Conservation (phyloP, 805 yeast species). For the Ogataea trehalophila region DNA sequence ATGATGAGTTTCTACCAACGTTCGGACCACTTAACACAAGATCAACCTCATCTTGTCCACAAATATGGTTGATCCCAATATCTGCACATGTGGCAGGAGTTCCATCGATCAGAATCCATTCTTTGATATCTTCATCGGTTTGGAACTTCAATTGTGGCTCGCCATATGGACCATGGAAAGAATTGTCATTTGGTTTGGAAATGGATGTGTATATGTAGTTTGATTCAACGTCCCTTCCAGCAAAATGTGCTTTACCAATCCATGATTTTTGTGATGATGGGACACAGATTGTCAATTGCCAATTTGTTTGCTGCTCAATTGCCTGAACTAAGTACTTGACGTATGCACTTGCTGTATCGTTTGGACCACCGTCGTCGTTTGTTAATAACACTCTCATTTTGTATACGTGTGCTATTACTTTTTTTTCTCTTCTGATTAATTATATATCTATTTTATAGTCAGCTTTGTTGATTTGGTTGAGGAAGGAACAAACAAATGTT, state of each 20-base stretch:
- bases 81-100: constrained; percentile 97
- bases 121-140: constrained; percentile 45
- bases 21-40: constrained; percentile 93
- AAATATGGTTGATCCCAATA: constrained; percentile 75
- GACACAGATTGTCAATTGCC: constrained; percentile 81
- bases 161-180: constrained; percentile 65
- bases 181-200: constrained; percentile 40
- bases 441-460: neutral
- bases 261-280: constrained; percentile 88
- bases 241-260: constrained; percentile 97
- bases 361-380: constrained; percentile 93
- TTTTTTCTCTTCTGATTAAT: neutral
- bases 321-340: constrained; percentile 76
- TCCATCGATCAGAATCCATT: constrained; percentile 85
- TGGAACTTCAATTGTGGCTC: constrained; percentile 39
- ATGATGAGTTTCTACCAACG: constrained; percentile 88
- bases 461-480: neutral
- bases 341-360: constrained; percentile 76
- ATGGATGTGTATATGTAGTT: constrained; percentile 60
- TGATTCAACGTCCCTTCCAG: constrained; percentile 60
- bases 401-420: neutral
- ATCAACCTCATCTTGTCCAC: constrained; percentile 58
- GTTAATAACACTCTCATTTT: constrained; percentile 39
- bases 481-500: neutral
- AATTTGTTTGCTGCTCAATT: constrained; percentile 57